phyloP scores from a whole-genome alignment of 305 asterid genomes.

The Caryopteris hybrid region DNA sequence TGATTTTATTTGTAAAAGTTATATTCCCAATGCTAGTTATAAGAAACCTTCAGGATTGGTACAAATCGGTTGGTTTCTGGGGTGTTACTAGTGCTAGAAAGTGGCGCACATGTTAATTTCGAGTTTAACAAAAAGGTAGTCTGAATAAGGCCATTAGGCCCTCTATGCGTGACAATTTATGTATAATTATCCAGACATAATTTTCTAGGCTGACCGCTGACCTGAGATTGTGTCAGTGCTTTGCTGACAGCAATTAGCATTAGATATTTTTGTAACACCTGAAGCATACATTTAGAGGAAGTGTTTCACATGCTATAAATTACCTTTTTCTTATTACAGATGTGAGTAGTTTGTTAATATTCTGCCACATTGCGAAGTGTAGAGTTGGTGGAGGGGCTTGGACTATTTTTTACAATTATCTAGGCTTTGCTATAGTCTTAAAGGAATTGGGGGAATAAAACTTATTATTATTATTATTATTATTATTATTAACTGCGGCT shows the following conservation, averaged over 20 bases:
- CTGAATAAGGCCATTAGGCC: neutral
- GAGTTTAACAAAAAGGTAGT: neutral
- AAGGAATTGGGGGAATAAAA: neutral
- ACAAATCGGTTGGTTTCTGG: neutral
- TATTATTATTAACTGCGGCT: too few relatives aligned
- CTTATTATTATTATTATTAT: neutral
- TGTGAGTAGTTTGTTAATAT: neutral
- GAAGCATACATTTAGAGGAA: too few relatives aligned
- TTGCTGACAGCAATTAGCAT: neutral
- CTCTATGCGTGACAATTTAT: neutral
- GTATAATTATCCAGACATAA: neutral
- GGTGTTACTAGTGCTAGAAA: neutral
- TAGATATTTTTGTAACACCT: neutral
- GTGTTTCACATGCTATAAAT: neutral
- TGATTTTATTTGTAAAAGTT: neutral
- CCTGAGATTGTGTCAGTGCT: neutral
- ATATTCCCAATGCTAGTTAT: neutral
- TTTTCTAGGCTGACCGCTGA: neutral
- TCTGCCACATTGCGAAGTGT: neutral
- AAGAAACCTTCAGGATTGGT: neutral
- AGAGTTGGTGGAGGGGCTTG: slow-evolving; percentile 7
- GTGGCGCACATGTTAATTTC: neutral
- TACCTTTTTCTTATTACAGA: neutral
- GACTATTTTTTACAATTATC: neutral
- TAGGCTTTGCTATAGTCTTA: neutral